Evolutionary conservation across 768 basidiomycete species (phyloP), one percentile per base, ranked within the genome.

Genomic region (Auricularia sp.): DNA sequence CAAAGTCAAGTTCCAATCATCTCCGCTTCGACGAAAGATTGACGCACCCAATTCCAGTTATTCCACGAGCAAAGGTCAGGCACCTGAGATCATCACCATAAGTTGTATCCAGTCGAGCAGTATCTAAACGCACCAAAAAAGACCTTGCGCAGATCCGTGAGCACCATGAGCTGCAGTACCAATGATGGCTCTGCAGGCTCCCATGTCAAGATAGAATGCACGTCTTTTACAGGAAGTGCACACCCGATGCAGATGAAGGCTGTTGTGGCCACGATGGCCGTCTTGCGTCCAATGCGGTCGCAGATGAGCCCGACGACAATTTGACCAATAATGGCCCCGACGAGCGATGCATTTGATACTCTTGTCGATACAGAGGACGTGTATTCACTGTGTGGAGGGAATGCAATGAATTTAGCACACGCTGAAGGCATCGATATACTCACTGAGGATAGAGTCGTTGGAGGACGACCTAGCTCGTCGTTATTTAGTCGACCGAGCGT

Each of bases 181-280:
- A 29, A 90, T 78, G 29, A 79, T 85, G 16, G 86, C 84, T 29
- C 47, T 51, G 16, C 3, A 29, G 44, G 10, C 10, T 11, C 18
- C 44, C 44, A 45, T 11, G 44, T 45, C 3, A 45, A 18, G 11
- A 3, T 10, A 45, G 44, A 10, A 45, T 45, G 44, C 11, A 45
- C 44, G 39, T 42, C 39, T 42, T 14, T 14, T 7, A 42, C 39
- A 42, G 13, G 2, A 42, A 42, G 8, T 42, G 39, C 47, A 6
- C 3, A 51, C 47, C 89, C 89, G 54, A 89, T 62, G 63, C 89
- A 85, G 66, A 91, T 91, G 44, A 87, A 73, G 37, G 83, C 69
- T 0, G 89, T 91, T 1, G 89, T 89, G 44, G 79, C 72, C n/a
- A 89, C 82, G 62, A 91, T 81, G 18, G 87, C 89, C n/a, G 83